Evolutionary conservation across 2,329 filamentous ascomycete genomes (phyloP).

Genomic region (Talaromyces pinophilus): DNA sequence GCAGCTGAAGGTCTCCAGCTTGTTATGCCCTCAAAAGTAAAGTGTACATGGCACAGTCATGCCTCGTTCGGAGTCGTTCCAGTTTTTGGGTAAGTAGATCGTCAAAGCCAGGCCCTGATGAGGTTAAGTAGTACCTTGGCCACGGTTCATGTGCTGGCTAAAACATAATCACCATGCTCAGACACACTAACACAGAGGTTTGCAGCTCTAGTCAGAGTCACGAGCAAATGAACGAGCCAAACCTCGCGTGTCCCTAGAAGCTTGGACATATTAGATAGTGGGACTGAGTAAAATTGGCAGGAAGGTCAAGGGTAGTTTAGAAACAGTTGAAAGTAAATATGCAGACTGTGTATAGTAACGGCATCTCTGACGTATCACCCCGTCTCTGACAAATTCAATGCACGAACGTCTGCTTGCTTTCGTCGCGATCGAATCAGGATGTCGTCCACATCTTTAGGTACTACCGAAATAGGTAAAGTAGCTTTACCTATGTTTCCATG

Average conservation of each 20-base stretch:
- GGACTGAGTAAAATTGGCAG: neutral
- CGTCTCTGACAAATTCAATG: neutral
- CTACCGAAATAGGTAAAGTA: neutral
- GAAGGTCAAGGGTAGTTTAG: neutral
- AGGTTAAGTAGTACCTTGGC: neutral
- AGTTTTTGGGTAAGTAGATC: neutral
- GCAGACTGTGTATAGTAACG: neutral
- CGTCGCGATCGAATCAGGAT: neutral
- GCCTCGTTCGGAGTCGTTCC: neutral
- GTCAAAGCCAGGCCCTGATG: slow-evolving; percentile 6
- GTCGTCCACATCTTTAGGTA: neutral
- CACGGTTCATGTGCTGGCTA: neutral
- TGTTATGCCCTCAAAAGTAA: slow-evolving; percentile 6
- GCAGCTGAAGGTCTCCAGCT: neutral
- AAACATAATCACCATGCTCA: neutral
- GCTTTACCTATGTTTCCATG: neutral
- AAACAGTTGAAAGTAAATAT: neutral
- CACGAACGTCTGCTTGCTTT: neutral
- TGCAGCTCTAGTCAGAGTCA: slow-evolving; percentile 1
- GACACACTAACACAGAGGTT: neutral
- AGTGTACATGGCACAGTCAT: neutral
- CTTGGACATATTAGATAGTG: neutral
- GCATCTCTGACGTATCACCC: neutral
- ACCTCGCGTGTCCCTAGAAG: neutral
- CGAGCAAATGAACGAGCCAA: neutral